A percentile compares a stretch with the other conserved stretches of the same genome.
Evolutionary conservation across 495 filamentous ascomycete genomes (phyloP).

Genomic region (Sabuloglossum arenarium): DNA sequence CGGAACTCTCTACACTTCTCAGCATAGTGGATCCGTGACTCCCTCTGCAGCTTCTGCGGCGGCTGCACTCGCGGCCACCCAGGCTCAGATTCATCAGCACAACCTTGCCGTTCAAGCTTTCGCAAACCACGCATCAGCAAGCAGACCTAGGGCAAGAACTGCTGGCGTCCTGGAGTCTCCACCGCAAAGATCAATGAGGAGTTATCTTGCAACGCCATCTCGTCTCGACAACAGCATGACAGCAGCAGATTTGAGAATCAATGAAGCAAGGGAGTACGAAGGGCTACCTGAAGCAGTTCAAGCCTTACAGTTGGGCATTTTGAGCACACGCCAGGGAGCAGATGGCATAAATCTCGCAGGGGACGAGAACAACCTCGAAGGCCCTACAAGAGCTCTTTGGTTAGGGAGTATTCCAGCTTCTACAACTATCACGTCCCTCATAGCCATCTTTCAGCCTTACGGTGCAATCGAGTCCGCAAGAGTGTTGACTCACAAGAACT

Average conservation of each 20-base stretch:
- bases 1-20: constrained; percentile 28
- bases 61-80: constrained; percentile 55
- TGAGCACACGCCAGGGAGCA: constrained; percentile 15
- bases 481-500: constrained; percentile 96
- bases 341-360: constrained; percentile 10
- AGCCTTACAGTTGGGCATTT: constrained; percentile 47
- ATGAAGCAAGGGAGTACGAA: constrained; percentile 55
- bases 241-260: constrained; percentile 51
- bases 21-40: constrained; percentile 48
- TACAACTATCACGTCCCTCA: constrained; percentile 80
- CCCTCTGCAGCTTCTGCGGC: constrained; percentile 48
- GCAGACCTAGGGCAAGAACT: constrained; percentile 68
- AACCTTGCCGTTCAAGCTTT: constrained; percentile 88
- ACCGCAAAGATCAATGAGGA: constrained; percentile 46
- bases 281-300: constrained; percentile 55
- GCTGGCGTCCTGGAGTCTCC: constrained; percentile 81
- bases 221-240: constrained; percentile 70
- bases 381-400: constrained; percentile 84
- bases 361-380: constrained; percentile 67
- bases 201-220: constrained; percentile 62
- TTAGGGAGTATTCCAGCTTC: constrained; percentile 96
- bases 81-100: constrained; percentile 81
- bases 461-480: constrained; percentile 81
- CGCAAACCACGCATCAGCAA: constrained; percentile 59
- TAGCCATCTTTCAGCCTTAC: constrained; percentile 78